These are phyloP conservation scores for Hysterangium stoloniferum DNA, from an alignment of 768 basidiomycete species.

Conservation along the genomic window DNA sequence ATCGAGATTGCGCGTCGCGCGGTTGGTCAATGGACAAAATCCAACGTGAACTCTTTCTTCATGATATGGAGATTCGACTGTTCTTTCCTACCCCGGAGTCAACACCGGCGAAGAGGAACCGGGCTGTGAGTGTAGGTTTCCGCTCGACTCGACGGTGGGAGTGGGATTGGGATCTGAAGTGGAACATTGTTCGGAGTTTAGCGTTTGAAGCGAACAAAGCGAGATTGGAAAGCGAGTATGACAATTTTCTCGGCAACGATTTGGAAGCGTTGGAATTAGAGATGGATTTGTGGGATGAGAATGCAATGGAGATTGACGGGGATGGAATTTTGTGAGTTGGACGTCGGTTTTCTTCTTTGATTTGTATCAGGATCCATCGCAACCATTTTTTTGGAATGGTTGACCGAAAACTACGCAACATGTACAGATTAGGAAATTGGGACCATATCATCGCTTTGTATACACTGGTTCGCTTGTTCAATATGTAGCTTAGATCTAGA, in stretches of 20 bases:
- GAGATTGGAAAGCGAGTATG: neutral
- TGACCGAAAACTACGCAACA: no score
- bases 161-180: constrained; percentile 10
- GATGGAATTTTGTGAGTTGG: constrained; percentile 1
- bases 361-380: no score
- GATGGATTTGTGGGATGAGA: neutral
- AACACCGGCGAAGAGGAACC: neutral
- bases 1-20: constrained; percentile 4
- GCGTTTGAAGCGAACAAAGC: neutral
- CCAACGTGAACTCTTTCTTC: constrained; percentile 3
- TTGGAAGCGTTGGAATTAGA: neutral
- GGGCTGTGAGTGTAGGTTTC: neutral
- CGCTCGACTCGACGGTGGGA: constrained; percentile 10
- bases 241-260: neutral
- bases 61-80: constrained; percentile 3
- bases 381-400: no score
- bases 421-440: no score
- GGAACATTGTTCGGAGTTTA: constrained; percentile 3
- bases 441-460: no score
- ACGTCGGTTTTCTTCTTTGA: no score
- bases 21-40: constrained; percentile 9
- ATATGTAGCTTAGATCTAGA: no score
- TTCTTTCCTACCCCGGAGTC: neutral
- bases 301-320: constrained; percentile 4
- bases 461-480: no score